Evolutionary conservation across 495 filamentous ascomycete genomes (phyloP).

Genomic region (Penicillium bovifimosum): DNA sequence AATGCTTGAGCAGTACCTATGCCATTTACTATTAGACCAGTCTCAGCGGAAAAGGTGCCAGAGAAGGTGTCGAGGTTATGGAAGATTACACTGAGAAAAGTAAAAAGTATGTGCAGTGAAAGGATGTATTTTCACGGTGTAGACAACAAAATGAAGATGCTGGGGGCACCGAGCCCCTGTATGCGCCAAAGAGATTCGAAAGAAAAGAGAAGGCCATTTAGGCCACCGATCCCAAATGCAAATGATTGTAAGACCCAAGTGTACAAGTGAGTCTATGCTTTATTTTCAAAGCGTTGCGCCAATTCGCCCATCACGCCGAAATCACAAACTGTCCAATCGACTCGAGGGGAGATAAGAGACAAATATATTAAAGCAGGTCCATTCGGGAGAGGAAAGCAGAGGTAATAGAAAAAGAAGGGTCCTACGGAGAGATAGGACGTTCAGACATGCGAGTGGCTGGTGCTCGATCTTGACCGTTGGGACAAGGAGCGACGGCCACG

Average conservation of each 20-base stretch:
- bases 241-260: slow-evolving; percentile 2
- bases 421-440: neutral
- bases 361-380: neutral
- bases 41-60: too few species aligned
- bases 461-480: slow-evolving; percentile 36
- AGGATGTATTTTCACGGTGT: too few species aligned
- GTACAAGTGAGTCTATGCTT: neutral
- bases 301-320: neutral
- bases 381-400: neutral
- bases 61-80: too few species aligned
- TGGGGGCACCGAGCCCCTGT: neutral
- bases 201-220: neutral
- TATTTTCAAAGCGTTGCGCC: slow-evolving; percentile 4
- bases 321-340: neutral
- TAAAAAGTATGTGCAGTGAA: neutral
- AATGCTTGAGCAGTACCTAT: too few species aligned
- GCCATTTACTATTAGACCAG: too few species aligned
- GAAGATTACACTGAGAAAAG: too few species aligned
- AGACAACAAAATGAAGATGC: neutral
- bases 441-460: slow-evolving; percentile 29
- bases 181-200: slow-evolving; percentile 1
- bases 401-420: neutral
- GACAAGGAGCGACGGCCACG: slow-evolving; percentile 37
- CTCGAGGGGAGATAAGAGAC: neutral
- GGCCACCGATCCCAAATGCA: slow-evolving; percentile 3